Evolutionary conservation across 2,329 filamentous ascomycete genomes (phyloP), one percentile per base, ranked within the genome.

Genomic region (Biscogniauxia mediterranea): DNA sequence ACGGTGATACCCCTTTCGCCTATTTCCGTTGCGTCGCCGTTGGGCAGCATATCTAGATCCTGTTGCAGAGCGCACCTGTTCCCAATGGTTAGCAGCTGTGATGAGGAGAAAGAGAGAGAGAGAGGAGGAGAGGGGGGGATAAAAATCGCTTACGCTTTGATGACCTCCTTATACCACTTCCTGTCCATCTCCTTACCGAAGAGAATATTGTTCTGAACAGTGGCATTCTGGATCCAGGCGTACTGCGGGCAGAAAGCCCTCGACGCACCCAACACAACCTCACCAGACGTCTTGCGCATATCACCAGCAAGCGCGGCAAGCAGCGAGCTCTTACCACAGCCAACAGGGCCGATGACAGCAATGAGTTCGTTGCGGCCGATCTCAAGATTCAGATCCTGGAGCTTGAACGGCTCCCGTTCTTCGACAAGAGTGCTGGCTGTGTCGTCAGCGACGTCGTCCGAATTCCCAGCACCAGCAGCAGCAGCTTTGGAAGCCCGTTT

Each of bases 141-240:
- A 23, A 23, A 5, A 23, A 23, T 23, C 68, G 85, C 73, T 83
- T 80, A 81, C 78, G 92, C 92, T 73, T 90, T 85, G 32, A 97
- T 82, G n/a, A 97, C 93, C 56, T 90, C 78, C 52, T 89, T 83
- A 71, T 97, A 96, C 93, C 94, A 97, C 2, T 80, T 78, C 61
- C 83, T 83, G 57, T 96, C 83, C 77, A 89, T 85, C 0, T 87
- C 84, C 68, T 92, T 94, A 11, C 94, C 94, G 70, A 98, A 98
- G 0, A 92, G 77, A 61, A 99, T 96, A 70, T 99, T 99, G 38
- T 97, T 87, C 64, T 87, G 88, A 3, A 98, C 85, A 0, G 89
- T 91, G 0, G 92, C 84, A 71, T 98, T 98, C 73, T 98, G 94
- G 55, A 99, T 97, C 95, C 95, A 99, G 0, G 95, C 92, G 71